Evolutionary conservation across 2,329 filamentous ascomycete genomes (phyloP).

Genomic region (Epichloe sp.): DNA sequence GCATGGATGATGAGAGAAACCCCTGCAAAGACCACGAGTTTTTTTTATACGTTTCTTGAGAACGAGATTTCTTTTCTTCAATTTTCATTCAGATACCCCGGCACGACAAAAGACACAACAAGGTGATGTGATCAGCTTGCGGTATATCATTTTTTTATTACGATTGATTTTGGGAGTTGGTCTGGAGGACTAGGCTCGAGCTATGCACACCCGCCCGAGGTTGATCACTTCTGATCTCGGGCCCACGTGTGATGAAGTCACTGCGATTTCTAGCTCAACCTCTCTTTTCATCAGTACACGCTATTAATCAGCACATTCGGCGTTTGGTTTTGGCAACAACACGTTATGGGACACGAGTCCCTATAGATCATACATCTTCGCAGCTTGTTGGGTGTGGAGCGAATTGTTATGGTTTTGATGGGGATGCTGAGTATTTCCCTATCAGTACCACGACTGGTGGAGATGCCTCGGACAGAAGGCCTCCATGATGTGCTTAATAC

Average conservation of each 20-base stretch:
- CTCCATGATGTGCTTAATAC: background rate
- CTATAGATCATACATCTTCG: background rate
- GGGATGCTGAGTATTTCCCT: background rate
- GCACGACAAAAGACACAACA: slow-evolving; percentile 23
- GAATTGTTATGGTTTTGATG: background rate
- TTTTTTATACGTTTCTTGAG: slow-evolving; percentile 16
- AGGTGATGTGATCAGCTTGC: slow-evolving; percentile 11
- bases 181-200: background rate
- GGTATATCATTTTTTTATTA: slow-evolving; percentile 11
- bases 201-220: background rate
- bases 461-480: no score
- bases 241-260: background rate
- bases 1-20: slow-evolving; percentile 2
- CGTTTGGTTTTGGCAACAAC: slow-evolving; percentile 11
- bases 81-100: slow-evolving; percentile 25
- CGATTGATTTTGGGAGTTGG: background rate
- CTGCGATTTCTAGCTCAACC: background rate
- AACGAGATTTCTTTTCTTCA: slow-evolving; percentile 19
- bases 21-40: slow-evolving; percentile 22
- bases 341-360: background rate
- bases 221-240: background rate
- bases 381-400: background rate
- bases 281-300: slow-evolving; percentile 11
- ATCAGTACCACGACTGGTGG: background rate
- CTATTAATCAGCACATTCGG: slow-evolving; percentile 21